Evolutionary conservation across 1,284 basidiomycete genomes (phyloP), one percentile per base, ranked within the genome.

Genomic region (Phellopilus nigrolimitatus): DNA sequence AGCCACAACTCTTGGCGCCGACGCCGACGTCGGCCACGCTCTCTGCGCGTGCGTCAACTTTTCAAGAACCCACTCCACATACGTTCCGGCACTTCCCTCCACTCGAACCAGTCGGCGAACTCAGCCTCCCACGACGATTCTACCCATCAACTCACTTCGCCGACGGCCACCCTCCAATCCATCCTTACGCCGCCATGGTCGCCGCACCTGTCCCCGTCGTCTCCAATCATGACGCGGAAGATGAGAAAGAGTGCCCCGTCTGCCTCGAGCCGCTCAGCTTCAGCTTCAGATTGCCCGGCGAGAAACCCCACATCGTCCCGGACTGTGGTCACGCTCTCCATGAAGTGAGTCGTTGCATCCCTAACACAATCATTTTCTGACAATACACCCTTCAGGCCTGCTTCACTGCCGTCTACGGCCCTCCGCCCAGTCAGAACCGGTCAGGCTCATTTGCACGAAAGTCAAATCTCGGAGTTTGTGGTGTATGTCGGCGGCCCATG

Each of bases 251-350:
- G 61, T 95, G 92, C 62, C 92, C 92, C 24, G 90, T 95, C 62
- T 95, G 91, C 67, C 80, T 94, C 60, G 92, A 94, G 63, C 87
- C 88, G 1, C 82, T 95, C 60, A 88, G 84, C 61, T 91, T 93
- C 67, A 85, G 81, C 70, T 91, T 91, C 70, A 78, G 88, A 57
- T 73, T 93, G 17, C 90, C 85, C 0, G 95, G 95, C 13, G 95
- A 99, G 71, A 97, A 95, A 65, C 91, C 95, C 1, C 94, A 97
- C 64, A 88, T 99, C 52, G 87, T 97, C 22, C 95, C 95, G 25
- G 86, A 92, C 62, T 99, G 95, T 61, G 94, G 95, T n/a, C 95
- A 99, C 71, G 88, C 91, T 8, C 79, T 99, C 21, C 95, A 97
- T 69, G 88, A 97, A 72, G 91, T 91, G 58, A 64, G 80, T 5